Base-by-base conservation (phyloP, 768 basidiomycete genomes). In the Galerina marginata region DNA sequence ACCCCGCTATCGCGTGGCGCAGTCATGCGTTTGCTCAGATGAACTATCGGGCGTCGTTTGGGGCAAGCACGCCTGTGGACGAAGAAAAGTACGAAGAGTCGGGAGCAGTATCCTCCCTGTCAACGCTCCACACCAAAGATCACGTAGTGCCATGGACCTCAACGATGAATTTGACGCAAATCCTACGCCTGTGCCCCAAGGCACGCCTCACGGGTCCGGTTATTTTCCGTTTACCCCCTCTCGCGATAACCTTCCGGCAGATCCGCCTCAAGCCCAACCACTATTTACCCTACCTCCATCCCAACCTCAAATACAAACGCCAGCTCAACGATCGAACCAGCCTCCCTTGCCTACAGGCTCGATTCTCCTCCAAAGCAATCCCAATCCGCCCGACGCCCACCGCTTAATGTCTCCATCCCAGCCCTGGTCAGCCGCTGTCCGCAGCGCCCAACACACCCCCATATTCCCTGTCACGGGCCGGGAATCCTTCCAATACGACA, bases 1-100 rank as follows among this genome's bases (percentile, higher is more conserved):
- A 67, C 6, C 67, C 73, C 2, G 56, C 67, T 5, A 67, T 73
- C 11, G 67, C 67, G 47, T 74, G 73, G 73, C 37, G 61, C 7
- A 58, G 56, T 29, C 56, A 58, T 15, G 59, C 26, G 4, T 56
- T 50, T 14, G 15, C 37, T 6, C 54, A 56, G 26, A n/a, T 14
- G 7, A 12, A 38, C 6, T 39, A 48, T 38, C 46, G n/a, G 15
- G 14, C 54, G 7, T 33, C 29, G 29, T 26, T n/a, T n/a, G 52
- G 45, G 15, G 40, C 36, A 15, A 36, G 20, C 16, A 23, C 38
- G 9, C 25, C 50, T 39, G 37, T 38, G 16, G 37, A 36, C 23
- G 51, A 53, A 9, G 9, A 20, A 47, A 47, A 47, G 20, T 6
- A n/a, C 20, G 26, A 38, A 6, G 39, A 54, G 1, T 52, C 60